A percentile compares a stretch with the other conserved stretches of the same genome.
Conservation (phyloP, 352 stramenopile genomes). For the Thraustochytrium sp. region DNA sequence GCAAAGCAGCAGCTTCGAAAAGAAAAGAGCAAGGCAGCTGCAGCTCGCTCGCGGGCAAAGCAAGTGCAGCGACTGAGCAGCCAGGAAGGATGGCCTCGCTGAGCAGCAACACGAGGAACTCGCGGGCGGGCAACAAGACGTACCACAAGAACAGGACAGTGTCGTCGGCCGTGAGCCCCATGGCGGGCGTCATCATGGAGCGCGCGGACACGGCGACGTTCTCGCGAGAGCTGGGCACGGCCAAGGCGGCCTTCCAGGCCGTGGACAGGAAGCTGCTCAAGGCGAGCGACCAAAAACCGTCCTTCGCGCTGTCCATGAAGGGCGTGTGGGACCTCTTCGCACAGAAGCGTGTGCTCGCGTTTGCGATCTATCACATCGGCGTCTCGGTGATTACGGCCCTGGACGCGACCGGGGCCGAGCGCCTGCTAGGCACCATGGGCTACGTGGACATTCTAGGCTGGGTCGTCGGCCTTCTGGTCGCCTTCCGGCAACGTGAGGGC, state of each 20-base stretch:
- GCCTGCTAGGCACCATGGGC: not conserved
- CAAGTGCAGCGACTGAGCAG: no score
- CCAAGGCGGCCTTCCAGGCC: not conserved
- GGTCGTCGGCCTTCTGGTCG: constrained; percentile 21
- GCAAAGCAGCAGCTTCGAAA: no score
- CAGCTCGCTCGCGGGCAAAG: no score
- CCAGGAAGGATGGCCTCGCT: no score
- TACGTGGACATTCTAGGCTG: constrained; percentile 38
- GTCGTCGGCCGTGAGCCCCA: constrained; percentile 1
- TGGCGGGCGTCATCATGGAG: not conserved
- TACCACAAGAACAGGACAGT: no score
- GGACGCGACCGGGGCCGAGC: not conserved
- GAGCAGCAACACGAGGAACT: no score
- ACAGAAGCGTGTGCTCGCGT: not conserved
- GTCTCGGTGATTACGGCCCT: not conserved
- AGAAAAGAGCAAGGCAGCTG: no score
- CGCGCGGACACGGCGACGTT: not conserved
- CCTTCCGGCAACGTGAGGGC: not conserved
- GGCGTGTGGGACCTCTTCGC: constrained; percentile 14
- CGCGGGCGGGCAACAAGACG: no score
- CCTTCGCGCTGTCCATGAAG: not conserved
- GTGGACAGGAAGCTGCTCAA: not conserved
- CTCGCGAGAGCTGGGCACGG: not conserved
- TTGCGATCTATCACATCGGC: constrained; percentile 1
- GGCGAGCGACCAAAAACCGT: not conserved